Evolutionary conservation across 163 green algal genomes (phyloP).

Genomic region (Scenedesmus sp.): DNA sequence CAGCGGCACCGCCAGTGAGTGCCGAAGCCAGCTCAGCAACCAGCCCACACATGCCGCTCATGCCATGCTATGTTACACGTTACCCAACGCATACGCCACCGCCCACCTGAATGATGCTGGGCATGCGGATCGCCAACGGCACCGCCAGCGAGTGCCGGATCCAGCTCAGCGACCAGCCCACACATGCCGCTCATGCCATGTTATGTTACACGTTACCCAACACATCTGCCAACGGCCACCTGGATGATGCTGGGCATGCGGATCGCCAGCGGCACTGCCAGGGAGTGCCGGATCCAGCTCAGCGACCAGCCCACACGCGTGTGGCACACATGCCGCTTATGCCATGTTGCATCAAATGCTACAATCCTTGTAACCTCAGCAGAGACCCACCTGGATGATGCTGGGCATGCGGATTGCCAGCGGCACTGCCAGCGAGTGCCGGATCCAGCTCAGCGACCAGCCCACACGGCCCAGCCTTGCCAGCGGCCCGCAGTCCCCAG

Average conservation of each 20-base stretch:
- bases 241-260: conserved; percentile 43
- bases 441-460: conserved; percentile 35
- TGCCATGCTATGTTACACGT: no score
- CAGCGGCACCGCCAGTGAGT: no score
- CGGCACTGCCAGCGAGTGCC: conserved; percentile 32
- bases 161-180: conserved; percentile 21
- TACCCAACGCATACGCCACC: no score
- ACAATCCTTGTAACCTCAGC: no score
- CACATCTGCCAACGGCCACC: neutral
- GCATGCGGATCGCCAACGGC: conserved; percentile 15
- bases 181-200: neutral
- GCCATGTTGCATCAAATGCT: no score
- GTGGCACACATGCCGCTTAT: neutral
- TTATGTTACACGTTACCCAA: neutral
- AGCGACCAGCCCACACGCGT: neutral
- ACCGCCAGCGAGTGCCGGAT: conserved; percentile 29
- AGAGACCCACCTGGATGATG: conserved; percentile 31
- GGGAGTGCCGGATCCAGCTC: conserved; percentile 35
- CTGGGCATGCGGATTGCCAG: conserved; percentile 43
- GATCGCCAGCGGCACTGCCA: conserved; percentile 44
- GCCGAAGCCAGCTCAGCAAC: no score
- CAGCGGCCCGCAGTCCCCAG: neutral
- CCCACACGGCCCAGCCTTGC: conserved; percentile 4
- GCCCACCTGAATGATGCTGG: neutral
- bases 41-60: no score